phyloP scores from a whole-genome alignment of 2,329 filamentous ascomycete genomes.

The Ophiostoma perfectum region DNA sequence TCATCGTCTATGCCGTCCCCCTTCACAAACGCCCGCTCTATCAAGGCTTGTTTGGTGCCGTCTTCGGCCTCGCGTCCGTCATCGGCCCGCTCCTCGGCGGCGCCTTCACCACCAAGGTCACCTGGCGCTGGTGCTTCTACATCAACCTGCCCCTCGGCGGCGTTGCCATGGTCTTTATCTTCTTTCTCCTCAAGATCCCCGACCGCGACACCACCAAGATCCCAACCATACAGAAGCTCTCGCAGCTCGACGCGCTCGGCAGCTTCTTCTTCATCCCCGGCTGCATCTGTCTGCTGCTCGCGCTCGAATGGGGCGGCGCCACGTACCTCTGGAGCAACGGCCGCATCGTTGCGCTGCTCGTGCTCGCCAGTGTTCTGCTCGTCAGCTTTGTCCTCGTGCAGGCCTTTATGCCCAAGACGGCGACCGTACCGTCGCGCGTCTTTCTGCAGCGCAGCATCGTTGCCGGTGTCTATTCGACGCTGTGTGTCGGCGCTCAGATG shows the following conservation, averaged over 20 bases:
- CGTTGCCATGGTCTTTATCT: slow-evolving; percentile 31
- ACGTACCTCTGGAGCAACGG: slow-evolving; percentile 33
- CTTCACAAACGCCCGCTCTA: slow-evolving; percentile 34
- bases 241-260: slow-evolving; percentile 31
- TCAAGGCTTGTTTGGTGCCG: slow-evolving; percentile 35
- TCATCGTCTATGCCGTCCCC: slow-evolving; percentile 35
- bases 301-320: slow-evolving; percentile 42
- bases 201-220: neutral
- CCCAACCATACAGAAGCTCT: slow-evolving; percentile 32
- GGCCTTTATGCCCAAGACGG: slow-evolving; percentile 32
- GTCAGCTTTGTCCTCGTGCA: slow-evolving; percentile 33
- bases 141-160: slow-evolving; percentile 39
- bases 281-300: slow-evolving; percentile 41
- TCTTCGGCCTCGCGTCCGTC: slow-evolving; percentile 37
- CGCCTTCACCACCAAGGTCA: slow-evolving; percentile 35
- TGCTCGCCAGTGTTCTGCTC: slow-evolving; percentile 30
- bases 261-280: slow-evolving; percentile 28
- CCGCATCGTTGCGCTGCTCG: slow-evolving; percentile 34
- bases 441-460: slow-evolving; percentile 31
- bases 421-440: slow-evolving; percentile 38
- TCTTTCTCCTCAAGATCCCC: slow-evolving; percentile 30
- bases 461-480: slow-evolving; percentile 6
- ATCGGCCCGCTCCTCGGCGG: slow-evolving; percentile 38
- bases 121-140: slow-evolving; percentile 40
- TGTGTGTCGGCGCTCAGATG: slow-evolving; percentile 14